A percentile compares a stretch with the other conserved stretches of the same genome.
Evolutionary conservation across 106 monocot genomes (phyloP).

Genomic region (Triglochin maritima): DNA sequence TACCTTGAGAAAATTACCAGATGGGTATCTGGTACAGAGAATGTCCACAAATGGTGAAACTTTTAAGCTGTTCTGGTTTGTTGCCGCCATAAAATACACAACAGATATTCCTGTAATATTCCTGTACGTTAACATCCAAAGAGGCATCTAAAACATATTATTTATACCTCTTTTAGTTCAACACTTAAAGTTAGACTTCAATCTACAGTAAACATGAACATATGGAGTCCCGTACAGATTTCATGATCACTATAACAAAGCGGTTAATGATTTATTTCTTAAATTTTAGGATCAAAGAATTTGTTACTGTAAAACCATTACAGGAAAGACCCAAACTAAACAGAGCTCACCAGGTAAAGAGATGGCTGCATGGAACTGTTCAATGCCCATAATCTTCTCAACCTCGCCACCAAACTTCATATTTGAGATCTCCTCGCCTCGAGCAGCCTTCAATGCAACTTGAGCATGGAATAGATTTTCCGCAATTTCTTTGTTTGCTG

Average conservation of each 20-base stretch:
- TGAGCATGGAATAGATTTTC: slow-evolving; percentile 76
- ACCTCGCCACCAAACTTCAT: slow-evolving; percentile 79
- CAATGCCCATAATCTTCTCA: slow-evolving; percentile 39
- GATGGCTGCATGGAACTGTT: slow-evolving; percentile 61
- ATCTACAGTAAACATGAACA: not conserved
- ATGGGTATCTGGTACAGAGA: slow-evolving; percentile 57
- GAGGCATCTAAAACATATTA: not conserved
- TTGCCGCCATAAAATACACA: slow-evolving; percentile 48
- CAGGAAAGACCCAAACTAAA: not conserved
- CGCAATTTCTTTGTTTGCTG: slow-evolving; percentile 56
- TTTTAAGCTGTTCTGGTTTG: slow-evolving; percentile 41
- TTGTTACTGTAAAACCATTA: no score
- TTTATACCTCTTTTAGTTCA: no score
- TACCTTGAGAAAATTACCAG: slow-evolving; percentile 90
- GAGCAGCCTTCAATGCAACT: slow-evolving; percentile 48
- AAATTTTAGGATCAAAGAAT: no score
- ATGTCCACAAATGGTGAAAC: slow-evolving; percentile 52
- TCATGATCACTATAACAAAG: no score
- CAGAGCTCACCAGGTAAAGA: slow-evolving; percentile 41
- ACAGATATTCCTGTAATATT: slow-evolving; percentile 65
- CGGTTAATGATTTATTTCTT: no score
- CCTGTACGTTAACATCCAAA: not conserved
- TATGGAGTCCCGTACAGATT: no score
- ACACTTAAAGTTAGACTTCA: not conserved
- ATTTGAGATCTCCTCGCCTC: slow-evolving; percentile 64